Evolutionary conservation across 2,329 filamentous ascomycete species (phyloP).

Genomic region (Setomelanomma holmii): DNA sequence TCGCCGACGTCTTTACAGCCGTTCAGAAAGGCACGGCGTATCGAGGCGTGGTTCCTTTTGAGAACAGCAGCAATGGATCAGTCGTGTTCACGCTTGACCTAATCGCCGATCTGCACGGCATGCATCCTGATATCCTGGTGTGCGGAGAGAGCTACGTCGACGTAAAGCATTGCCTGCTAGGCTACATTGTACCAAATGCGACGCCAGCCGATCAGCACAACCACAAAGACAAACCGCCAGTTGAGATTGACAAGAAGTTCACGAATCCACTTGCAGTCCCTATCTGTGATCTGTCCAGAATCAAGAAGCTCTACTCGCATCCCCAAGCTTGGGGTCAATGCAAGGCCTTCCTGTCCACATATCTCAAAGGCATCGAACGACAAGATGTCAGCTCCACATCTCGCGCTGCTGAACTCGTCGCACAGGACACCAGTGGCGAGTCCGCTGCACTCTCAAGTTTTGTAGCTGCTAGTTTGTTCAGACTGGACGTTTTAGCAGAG

Average conservation of each 20-base stretch:
- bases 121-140: conserved; percentile 74
- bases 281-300: conserved; percentile 59
- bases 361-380: conserved; percentile 77
- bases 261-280: conserved; percentile 1
- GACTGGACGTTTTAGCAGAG: conserved; percentile 71
- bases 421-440: conserved; percentile 65
- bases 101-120: conserved; percentile 74
- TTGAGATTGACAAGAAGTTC: conserved; percentile 1
- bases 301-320: conserved; percentile 86
- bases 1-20: conserved; percentile 76
- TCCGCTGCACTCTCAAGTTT: conserved; percentile 80
- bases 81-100: conserved; percentile 91
- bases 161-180: conserved; percentile 87
- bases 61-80: conserved; percentile 94
- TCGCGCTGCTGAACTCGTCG: conserved; percentile 78
- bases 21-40: conserved; percentile 71
- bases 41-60: conserved; percentile 88
- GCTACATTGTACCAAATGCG: conserved; percentile 39
- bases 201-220: not conserved
- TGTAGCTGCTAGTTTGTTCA: conserved; percentile 73
- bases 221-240: not conserved
- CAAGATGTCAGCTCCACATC: conserved; percentile 87
- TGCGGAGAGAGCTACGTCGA: conserved; percentile 85
- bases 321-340: conserved; percentile 97
- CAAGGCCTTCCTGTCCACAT: conserved; percentile 71